Base-by-base conservation (phyloP, 345 rosid genomes). In the Moringa oleifera region DNA sequence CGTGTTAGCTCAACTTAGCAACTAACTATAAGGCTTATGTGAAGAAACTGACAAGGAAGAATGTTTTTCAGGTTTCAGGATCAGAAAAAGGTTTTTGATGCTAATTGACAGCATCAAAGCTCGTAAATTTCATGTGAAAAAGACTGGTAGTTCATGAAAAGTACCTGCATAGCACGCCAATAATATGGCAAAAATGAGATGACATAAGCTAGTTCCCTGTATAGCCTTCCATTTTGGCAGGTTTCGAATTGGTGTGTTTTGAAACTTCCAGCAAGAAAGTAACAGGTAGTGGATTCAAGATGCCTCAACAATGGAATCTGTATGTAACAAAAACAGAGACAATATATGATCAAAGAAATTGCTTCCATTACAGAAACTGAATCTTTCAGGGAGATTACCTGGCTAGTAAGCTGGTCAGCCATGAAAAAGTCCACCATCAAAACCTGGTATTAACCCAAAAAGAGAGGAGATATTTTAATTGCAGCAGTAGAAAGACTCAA, bases 361-460 rank as follows among this genome's bases (percentile, higher is more conserved):
- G n/a, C n/a, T n/a, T n/a, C n/a, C n/a, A n/a, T n/a, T n/a, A n/a
- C n/a, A n/a, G n/a, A n/a, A n/a, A n/a, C n/a, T n/a, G n/a, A n/a
- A n/a, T n/a, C n/a, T n/a, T n/a, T 33, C 11, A 33, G 11, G 6
- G 37, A 4, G 21, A 36, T 74, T 78, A 93, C 98, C 96, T 94
- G 99, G 63, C 97, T 94, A 18, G 96, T 88, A 25, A 94, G 93
- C 64, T 94, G 99, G 75, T 90, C 99, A 8, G 95, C 99, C 97
- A 94, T 90, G 85, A 94, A 91, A 65, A 91, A 88, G 61, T 94
- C 99, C 11, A 82, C 97, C 95, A 94, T 75, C 77, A 85, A 64
- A 69, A 93, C 97, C 97, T 92, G 73, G 63, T 72, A 33, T 11
- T 11, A 33, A 33, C 5, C 5, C 37, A 41, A 41, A 41, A 7